phyloP scores from a whole-genome alignment of 2,329 filamentous ascomycete species.

The Grosmannia serpens region DNA sequence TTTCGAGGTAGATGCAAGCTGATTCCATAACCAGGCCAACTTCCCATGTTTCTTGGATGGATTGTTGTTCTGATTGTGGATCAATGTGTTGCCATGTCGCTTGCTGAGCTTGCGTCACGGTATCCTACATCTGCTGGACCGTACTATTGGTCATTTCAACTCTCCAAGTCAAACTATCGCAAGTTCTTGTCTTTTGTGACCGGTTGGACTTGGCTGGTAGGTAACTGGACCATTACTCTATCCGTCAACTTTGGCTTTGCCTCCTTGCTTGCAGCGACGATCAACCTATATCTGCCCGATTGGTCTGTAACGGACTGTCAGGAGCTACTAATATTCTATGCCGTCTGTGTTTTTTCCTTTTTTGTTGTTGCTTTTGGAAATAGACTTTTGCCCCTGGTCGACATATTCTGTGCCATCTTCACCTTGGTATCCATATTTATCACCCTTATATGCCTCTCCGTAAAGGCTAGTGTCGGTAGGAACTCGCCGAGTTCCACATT shows the following conservation, averaged over 20 bases:
- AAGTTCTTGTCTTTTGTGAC: conserved; percentile 58
- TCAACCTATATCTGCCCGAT: conserved; percentile 41
- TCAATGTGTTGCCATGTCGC: conserved; percentile 33
- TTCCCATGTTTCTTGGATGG: conserved; percentile 40
- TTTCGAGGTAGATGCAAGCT: no score
- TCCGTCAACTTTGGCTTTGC: conserved; percentile 73
- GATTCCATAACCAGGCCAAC: conserved; percentile 17
- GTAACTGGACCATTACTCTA: conserved; percentile 73
- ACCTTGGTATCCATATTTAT: conserved; percentile 35
- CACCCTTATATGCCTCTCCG: conserved; percentile 39
- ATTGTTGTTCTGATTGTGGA: conserved; percentile 43
- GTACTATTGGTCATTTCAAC: conserved; percentile 71
- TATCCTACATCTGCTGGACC: conserved; percentile 26
- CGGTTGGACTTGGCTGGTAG: conserved; percentile 66
- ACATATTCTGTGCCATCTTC: conserved; percentile 32
- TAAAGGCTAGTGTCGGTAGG: conserved; percentile 17
- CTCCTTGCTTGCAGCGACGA: conserved; percentile 44
- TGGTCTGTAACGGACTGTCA: conserved; percentile 3
- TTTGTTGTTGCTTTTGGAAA: conserved; percentile 26
- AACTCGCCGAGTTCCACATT: conserved; percentile 1
- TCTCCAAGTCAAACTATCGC: conserved; percentile 49
- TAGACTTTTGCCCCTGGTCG: conserved; percentile 28
- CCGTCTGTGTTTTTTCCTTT: conserved; percentile 6
- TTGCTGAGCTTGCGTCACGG: conserved; percentile 7
- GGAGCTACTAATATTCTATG: conserved; percentile 8